Evolutionary conservation across 169 alveolate genomes (phyloP).

Genomic region (Cyclospora cayetanensis): DNA sequence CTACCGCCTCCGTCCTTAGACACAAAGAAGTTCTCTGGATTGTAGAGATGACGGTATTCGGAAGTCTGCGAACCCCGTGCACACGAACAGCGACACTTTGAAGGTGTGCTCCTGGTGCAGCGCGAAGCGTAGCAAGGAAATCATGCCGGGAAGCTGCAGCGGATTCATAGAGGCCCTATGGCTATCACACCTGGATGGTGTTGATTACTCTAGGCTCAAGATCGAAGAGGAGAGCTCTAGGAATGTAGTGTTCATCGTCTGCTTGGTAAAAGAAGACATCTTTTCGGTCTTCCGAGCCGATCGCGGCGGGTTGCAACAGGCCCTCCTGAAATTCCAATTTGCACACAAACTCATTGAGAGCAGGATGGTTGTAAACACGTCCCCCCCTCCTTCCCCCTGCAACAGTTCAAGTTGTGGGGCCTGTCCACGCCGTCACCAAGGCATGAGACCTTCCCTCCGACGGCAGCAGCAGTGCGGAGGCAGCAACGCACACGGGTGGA

Average conservation of each 20-base stretch:
- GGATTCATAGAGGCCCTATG: too few relatives aligned
- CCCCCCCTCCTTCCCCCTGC: too few relatives aligned
- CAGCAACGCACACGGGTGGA: too few relatives aligned
- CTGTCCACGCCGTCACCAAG: too few relatives aligned
- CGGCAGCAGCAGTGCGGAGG: too few relatives aligned
- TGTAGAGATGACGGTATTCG: conserved; percentile 92
- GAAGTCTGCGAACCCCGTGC: conserved; percentile 75
- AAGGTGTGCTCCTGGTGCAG: too few relatives aligned
- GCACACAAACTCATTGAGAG: not conserved
- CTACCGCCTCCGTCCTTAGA: conserved; percentile 96
- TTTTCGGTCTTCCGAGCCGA: conserved; percentile 94
- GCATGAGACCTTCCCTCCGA: too few relatives aligned
- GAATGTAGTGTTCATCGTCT: conserved; percentile 93
- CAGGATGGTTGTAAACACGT: too few relatives aligned
- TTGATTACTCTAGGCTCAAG: conserved; percentile 96
- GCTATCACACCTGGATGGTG: conserved; percentile 73
- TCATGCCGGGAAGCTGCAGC: not conserved
- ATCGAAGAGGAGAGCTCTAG: conserved; percentile 97
- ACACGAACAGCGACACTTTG: conserved; percentile 67
- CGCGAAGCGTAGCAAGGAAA: not conserved
- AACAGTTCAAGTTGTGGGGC: too few relatives aligned
- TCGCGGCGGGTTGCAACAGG: conserved; percentile 11
- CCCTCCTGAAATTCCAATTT: conserved; percentile 28
- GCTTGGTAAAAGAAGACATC: conserved; percentile 98
- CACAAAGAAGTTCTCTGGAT: conserved; percentile 97